Percentiles rank a stretch among this genome's conserved stretches.
Evolutionary conservation across 208 protist species (phyloP).

Genomic region (Wallacemonas rigidus): DNA sequence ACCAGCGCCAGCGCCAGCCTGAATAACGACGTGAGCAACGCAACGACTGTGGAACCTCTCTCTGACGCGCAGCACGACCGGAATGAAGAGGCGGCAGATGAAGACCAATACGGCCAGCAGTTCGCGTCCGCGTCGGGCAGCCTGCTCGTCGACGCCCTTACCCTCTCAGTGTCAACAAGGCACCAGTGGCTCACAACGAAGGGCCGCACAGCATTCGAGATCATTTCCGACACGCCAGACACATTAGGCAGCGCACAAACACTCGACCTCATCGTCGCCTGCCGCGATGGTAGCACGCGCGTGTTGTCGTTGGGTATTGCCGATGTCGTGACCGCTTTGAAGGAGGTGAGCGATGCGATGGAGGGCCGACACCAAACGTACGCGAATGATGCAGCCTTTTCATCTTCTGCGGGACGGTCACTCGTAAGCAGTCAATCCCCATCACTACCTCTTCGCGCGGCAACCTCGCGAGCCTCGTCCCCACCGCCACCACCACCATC

Average conservation of each 20-base stretch:
- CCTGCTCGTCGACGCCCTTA: constrained; percentile 18
- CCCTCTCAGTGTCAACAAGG: constrained; percentile 9
- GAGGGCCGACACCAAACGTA: not conserved
- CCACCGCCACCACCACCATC: not conserved
- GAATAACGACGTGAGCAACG: not conserved
- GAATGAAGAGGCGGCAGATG: not conserved
- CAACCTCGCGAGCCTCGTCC: not conserved
- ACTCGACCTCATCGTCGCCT: constrained; percentile 24
- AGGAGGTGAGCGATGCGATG: constrained; percentile 11
- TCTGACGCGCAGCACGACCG: too few species aligned
- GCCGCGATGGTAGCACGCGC: constrained; percentile 28
- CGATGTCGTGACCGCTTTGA: not conserved
- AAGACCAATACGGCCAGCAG: not conserved
- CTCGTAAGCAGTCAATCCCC: not conserved
- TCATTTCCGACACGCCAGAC: too few species aligned
- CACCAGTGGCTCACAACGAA: not conserved
- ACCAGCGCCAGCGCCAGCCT: not conserved
- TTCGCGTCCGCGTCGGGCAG: not conserved
- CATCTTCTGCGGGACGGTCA: not conserved
- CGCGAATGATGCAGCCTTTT: not conserved
- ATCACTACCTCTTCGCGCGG: not conserved
- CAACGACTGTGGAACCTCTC: too few species aligned
- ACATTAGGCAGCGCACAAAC: not conserved
- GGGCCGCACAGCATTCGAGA: too few species aligned
- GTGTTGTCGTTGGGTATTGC: constrained; percentile 18